A percentile compares a stretch with the other conserved stretches of the same genome.
phyloP scores from a whole-genome alignment of 73 alveolate species.

The Durusdinium trenchii region DNA sequence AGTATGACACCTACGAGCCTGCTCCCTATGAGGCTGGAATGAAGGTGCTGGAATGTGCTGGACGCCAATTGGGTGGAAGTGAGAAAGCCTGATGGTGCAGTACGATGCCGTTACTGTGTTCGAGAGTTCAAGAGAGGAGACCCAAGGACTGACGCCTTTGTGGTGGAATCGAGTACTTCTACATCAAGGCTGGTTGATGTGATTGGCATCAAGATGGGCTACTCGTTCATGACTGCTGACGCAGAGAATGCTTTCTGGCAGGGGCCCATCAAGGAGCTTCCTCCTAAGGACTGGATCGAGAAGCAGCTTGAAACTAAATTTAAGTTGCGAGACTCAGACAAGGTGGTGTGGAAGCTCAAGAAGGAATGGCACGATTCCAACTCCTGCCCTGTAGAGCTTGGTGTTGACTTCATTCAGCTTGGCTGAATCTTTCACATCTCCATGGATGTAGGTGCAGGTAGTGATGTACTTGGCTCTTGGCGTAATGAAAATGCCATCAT shows the following conservation, averaged over 20 bases:
- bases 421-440: background rate
- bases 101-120: background rate
- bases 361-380: background rate
- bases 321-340: background rate
- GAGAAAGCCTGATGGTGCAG: background rate
- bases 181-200: background rate
- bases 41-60: conserved; percentile 1
- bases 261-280: background rate
- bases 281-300: background rate
- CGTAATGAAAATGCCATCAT: too few relatives aligned
- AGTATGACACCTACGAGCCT: background rate
- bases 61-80: background rate
- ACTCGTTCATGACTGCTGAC: background rate
- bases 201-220: conserved; percentile 12
- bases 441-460: too few relatives aligned
- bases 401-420: background rate
- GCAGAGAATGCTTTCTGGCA: too few relatives aligned
- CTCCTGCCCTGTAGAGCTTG: background rate
- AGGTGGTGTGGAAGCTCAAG: background rate
- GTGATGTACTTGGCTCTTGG: too few relatives aligned
- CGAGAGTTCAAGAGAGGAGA: background rate
- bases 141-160: background rate
- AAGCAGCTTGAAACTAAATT: background rate
- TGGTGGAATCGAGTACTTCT: background rate
- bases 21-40: background rate